Evolutionary conservation across 305 asterid species (phyloP).

Genomic region (Fraxinus angustifolia): DNA sequence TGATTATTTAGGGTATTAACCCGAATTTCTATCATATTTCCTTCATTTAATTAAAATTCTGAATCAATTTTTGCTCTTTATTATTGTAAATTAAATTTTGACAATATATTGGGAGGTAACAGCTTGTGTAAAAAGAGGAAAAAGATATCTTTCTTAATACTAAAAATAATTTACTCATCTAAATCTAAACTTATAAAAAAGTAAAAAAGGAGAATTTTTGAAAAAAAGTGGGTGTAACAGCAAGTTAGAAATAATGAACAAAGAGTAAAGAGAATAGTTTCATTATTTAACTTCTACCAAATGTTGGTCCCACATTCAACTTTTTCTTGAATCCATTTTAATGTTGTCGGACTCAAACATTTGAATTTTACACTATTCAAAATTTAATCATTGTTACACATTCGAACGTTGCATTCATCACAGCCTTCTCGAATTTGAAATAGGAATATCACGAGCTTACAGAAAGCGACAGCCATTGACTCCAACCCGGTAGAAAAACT

Average conservation of each 20-base stretch:
- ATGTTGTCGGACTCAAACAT: not conserved
- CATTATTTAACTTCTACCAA: not conserved
- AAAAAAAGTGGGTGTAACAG: not conserved
- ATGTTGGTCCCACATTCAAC: not conserved
- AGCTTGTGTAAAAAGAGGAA: not conserved
- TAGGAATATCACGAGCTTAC: not conserved
- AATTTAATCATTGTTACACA: not conserved
- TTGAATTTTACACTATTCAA: not conserved
- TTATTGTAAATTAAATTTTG: not conserved
- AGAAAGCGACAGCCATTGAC: not conserved
- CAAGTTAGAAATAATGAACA: not conserved
- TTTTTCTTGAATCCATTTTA: not conserved
- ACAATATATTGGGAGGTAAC: not conserved
- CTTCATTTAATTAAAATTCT: not conserved
- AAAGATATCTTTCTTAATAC: not conserved
- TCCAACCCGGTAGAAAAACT: not conserved
- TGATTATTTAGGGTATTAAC: too few relatives aligned
- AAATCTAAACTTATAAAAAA: too few relatives aligned
- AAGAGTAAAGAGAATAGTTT: not conserved
- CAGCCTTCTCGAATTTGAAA: constrained; percentile 1
- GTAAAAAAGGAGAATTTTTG: not conserved
- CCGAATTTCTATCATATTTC: not conserved
- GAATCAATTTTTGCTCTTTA: not conserved
- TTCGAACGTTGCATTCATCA: constrained; percentile 2
- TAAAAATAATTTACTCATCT: not conserved